Percentiles rank a stretch among this genome's conserved stretches.
These are phyloP conservation scores for Licmophora abbreviata DNA, from an alignment of 108 stramenopile species.

Conservation along the genomic window DNA sequence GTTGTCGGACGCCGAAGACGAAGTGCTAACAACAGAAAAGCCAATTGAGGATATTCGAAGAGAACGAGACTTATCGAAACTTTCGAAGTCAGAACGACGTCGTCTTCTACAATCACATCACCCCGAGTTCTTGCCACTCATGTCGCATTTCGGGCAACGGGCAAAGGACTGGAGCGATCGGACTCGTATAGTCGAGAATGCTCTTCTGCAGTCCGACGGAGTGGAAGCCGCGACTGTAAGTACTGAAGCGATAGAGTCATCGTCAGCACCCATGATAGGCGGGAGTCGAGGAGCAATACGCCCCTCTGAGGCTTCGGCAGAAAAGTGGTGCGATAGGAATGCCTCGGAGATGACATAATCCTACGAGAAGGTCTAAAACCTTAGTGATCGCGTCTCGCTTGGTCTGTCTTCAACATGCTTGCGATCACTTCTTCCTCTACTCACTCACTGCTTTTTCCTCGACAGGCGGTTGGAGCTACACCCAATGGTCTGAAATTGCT, in stretches of 20 bases:
- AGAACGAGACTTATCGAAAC: constrained; percentile 35
- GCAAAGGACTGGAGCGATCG: constrained; percentile 33
- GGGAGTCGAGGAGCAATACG: constrained; percentile 30
- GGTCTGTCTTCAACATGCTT: constrained; percentile 3
- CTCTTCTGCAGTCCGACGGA: constrained; percentile 34
- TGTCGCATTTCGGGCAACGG: constrained; percentile 48
- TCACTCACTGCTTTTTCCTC: constrained; percentile 4
- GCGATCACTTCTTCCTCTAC: not conserved
- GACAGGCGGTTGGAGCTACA: constrained; percentile 73
- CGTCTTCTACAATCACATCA: constrained; percentile 54
- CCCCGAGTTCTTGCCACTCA: constrained; percentile 65
- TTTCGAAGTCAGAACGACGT: constrained; percentile 45
- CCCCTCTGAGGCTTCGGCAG: constrained; percentile 56
- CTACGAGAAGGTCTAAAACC: constrained; percentile 38
- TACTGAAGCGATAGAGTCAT: not conserved
- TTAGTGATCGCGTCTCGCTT: constrained; percentile 51
- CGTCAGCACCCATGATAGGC: constrained; percentile 77
- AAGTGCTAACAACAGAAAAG: constrained; percentile 2
- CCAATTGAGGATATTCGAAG: not conserved
- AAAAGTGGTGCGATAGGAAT: constrained; percentile 72
- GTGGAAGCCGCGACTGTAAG: constrained; percentile 47
- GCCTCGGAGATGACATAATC: constrained; percentile 44
- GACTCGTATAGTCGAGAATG: constrained; percentile 40
- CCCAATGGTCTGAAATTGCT: constrained; percentile 59
- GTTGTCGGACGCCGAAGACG: constrained; percentile 22